These are phyloP conservation scores for Paracoccidioides brasiliensis DNA, from an alignment of 2,329 filamentous ascomycete species.

Conservation along the genomic window DNA sequence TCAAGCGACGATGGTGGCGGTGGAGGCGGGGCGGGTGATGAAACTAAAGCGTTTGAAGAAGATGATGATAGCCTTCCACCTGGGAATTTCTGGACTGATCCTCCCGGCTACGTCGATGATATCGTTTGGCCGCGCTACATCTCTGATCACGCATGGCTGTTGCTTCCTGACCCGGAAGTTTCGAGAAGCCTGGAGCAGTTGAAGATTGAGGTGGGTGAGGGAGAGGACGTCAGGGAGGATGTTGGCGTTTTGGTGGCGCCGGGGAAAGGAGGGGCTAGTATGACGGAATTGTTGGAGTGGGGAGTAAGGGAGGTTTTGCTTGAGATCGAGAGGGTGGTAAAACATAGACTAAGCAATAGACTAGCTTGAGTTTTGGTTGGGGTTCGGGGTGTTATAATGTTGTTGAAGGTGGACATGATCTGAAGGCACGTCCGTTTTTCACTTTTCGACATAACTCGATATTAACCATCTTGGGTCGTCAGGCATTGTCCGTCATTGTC, in stretches of 20 bases:
- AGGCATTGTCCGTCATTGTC: too few relatives aligned
- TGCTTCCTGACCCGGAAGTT: slow-evolving; percentile 40
- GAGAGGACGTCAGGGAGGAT: slow-evolving; percentile 33
- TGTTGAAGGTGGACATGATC: too few relatives aligned
- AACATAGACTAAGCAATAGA: too few relatives aligned
- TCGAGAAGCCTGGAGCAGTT: slow-evolving; percentile 15
- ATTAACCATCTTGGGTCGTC: too few relatives aligned
- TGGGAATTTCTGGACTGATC: slow-evolving; percentile 88
- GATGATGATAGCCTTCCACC: slow-evolving; percentile 25
- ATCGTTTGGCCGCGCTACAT: slow-evolving; percentile 96
- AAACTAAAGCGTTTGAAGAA: slow-evolving; percentile 23
- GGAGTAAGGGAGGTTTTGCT: slow-evolving; percentile 50
- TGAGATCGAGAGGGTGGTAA: slow-evolving; percentile 14
- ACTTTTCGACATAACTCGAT: too few relatives aligned
- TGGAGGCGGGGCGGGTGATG: slow-evolving; percentile 6
- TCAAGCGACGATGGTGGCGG: slow-evolving; percentile 4
- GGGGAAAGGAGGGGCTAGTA: slow-evolving; percentile 41
- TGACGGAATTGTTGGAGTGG: slow-evolving; percentile 54
- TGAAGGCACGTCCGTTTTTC: too few relatives aligned
- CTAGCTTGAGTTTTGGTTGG: too few relatives aligned
- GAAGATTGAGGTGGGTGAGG: slow-evolving; percentile 21
- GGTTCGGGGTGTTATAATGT: too few relatives aligned
- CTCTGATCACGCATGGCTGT: slow-evolving; percentile 66
- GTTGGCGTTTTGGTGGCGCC: slow-evolving; percentile 35
- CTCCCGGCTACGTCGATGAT: slow-evolving; percentile 83